Base-by-base conservation (phyloP, 1,139 yeast genomes). In the Starmera stellimalicola region DNA sequence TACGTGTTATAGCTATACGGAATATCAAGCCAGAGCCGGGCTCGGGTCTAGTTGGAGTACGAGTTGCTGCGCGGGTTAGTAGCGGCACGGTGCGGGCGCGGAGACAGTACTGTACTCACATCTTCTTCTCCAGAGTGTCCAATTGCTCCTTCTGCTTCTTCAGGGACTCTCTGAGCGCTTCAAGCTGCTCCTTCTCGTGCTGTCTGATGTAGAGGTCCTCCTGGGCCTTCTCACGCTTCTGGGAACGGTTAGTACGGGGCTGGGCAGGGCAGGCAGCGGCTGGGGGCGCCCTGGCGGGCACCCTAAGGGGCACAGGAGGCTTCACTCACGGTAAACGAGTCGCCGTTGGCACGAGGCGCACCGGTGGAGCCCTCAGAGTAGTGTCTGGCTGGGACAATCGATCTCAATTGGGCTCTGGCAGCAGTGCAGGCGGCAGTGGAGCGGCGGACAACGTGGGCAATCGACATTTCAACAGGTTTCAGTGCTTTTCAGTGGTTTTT, bases 141-240 rank as follows among this genome's bases (percentile, higher is more conserved):
- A 47, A 33, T 33, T 41, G 61, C 38, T 67, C 63, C 54, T 69
- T 65, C 50, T 69, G 76, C 54, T 69, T 60, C 54, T 69, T 63
- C 45, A 70, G 54, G 46, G 70, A 64, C 51, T 67, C 70, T 47
- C 60, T 68, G 48, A 75, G 60, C 31, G 65, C 65, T 41, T 64
- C 67, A 47, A 77, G 60, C 59, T 71, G 73, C 52, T 75, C 83
- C 54, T 71, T 70, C 60, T 78, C 84, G 52, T 69, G 70, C 50
- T 73, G 70, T 51, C 59, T 68, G 54, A 77, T 65, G 61, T 70
- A 78, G 48, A 57, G 60, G 58, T 77, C 80, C 62, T 78, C 87
- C 48, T 69, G 70, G 40, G 84, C 84, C 62, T 70, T 71, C 60
- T 78, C 87, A 52, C 85, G 76, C 57, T 76, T 70, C 70, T 65